Base-by-base conservation (phyloP, 148 eudicot genomes). In the Fagopyrum esculentum region DNA sequence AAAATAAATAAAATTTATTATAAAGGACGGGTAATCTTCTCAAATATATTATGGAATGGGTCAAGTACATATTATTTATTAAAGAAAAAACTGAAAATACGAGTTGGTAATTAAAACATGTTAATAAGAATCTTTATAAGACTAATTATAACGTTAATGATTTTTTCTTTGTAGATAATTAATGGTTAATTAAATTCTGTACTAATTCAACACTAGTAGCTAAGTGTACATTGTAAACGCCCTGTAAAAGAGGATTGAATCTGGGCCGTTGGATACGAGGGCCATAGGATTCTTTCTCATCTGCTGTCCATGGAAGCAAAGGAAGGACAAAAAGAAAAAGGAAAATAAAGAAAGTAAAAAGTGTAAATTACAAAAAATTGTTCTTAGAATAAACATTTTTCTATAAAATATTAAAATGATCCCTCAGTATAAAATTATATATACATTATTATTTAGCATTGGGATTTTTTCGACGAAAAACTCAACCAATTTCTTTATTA, bases 231-330 rank as follows among this genome's bases (percentile, higher is more conserved):
- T 35, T 35, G 40, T 35, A 29, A 29, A 9, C 17, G 68, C 68
- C 68, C 68, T 35, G 11, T 16, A 35, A 15, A 35, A 40, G 45
- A 16, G 45, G 19, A 19, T 19, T 6, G 63, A 19, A 57, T 57
- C 12, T 66, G 71, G 71, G 71, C 71, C 71, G 71, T 66, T 30
- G n/a, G 69, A 63, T 22, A 3, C 0, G 22, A 17, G 63, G 63
- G 63, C 45, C 71, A 66, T 66, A 66, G 71, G 71, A 66, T 66
- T 66, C 71, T 66, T 13, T 30, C 2, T 2, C 69, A 63, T 30
- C 40, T 63, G 2, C 46, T 17, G 71, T 35, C 47, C 30, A 15
- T 43, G 9, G 71, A 61, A 61, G 68, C 68, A 61, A 22, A 22
- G 8, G 68, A 13, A 1, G 8, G 8, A 2, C 2, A 26, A 61